Conservation (phyloP, 2,329 filamentous ascomycete species). For the Colletotrichum tabaci region DNA sequence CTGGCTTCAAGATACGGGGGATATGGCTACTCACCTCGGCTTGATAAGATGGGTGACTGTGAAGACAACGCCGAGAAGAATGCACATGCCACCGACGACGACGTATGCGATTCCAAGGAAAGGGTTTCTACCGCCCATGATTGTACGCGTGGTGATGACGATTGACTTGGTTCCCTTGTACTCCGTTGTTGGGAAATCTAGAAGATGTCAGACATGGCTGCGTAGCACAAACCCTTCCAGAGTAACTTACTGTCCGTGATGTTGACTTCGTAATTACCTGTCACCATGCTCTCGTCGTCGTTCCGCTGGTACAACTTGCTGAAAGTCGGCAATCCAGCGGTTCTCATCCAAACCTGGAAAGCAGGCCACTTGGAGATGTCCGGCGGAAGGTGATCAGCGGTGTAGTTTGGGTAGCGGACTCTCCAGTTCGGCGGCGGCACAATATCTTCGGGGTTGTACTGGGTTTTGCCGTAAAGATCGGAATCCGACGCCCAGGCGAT, state of each 20-base stretch:
- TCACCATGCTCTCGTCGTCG: slow-evolving; percentile 75
- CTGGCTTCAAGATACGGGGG: slow-evolving; percentile 17
- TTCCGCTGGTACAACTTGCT: slow-evolving; percentile 94
- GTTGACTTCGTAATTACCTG: slow-evolving; percentile 82
- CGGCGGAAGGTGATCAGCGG: slow-evolving; percentile 74
- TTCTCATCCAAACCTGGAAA: slow-evolving; percentile 99
- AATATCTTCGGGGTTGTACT: slow-evolving; percentile 77
- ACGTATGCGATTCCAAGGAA: slow-evolving; percentile 98
- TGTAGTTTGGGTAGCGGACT: slow-evolving; percentile 76
- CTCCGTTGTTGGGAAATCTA: slow-evolving; percentile 84
- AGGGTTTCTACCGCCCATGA: slow-evolving; percentile 95
- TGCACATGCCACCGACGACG: slow-evolving; percentile 92
- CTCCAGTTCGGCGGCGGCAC: slow-evolving; percentile 91
- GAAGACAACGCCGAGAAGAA: slow-evolving; percentile 89
- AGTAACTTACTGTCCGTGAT: slow-evolving; percentile 82
- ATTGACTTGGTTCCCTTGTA: slow-evolving; percentile 94
- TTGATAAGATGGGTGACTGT: slow-evolving; percentile 92
- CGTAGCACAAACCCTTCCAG: neutral
- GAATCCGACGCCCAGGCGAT: slow-evolving; percentile 92
- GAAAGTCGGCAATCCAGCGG: slow-evolving; percentile 92
- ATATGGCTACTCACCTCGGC: slow-evolving; percentile 73
- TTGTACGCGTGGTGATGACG: slow-evolving; percentile 88
- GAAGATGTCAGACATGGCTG: neutral
- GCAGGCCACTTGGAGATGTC: slow-evolving; percentile 82
- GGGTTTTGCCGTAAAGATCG: slow-evolving; percentile 80